phyloP scores from a whole-genome alignment of 2,329 filamentous ascomycete species.

The Colletotrichum musae region DNA sequence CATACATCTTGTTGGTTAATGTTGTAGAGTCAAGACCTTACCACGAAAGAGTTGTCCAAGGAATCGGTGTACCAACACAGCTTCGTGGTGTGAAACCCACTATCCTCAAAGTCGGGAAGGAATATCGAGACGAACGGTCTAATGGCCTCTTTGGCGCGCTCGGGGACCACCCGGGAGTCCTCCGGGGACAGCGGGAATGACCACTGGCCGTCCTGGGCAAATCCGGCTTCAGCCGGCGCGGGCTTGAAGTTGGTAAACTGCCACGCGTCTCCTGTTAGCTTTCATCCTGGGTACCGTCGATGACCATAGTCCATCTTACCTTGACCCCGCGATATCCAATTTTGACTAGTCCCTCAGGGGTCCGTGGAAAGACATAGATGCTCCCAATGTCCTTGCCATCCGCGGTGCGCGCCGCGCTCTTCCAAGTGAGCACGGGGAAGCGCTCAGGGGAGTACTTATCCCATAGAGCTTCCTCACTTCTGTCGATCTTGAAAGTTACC shows the following conservation, averaged over 20 bases:
- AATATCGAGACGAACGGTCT: conserved; percentile 54
- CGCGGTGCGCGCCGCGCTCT: conserved; percentile 45
- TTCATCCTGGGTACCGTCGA: background rate
- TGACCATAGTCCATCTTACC: conserved; percentile 46
- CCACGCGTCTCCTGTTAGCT: conserved; percentile 13
- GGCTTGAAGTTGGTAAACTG: conserved; percentile 49
- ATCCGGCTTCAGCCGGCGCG: conserved; percentile 46
- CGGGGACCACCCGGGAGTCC: conserved; percentile 43
- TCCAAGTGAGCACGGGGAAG: conserved; percentile 52
- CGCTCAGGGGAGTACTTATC: conserved; percentile 51
- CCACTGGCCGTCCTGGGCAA: conserved; percentile 50
- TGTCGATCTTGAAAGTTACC: conserved; percentile 42
- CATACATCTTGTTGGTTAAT: too few relatives aligned
- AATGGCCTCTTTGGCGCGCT: conserved; percentile 45
- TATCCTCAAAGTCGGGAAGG: conserved; percentile 57
- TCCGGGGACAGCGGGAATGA: conserved; percentile 48
- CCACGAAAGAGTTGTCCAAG: conserved; percentile 65
- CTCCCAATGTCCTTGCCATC: conserved; percentile 49
- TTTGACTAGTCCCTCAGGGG: conserved; percentile 46
- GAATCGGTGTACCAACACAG: conserved; percentile 75
- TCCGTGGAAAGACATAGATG: conserved; percentile 48
- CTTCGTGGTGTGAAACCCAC: conserved; percentile 55
- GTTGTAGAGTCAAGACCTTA: conserved; percentile 6
- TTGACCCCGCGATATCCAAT: conserved; percentile 50
- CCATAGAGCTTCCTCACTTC: conserved; percentile 46